Conservation (phyloP, 1,284 basidiomycete species). For the Phylloporus sp. region DNA sequence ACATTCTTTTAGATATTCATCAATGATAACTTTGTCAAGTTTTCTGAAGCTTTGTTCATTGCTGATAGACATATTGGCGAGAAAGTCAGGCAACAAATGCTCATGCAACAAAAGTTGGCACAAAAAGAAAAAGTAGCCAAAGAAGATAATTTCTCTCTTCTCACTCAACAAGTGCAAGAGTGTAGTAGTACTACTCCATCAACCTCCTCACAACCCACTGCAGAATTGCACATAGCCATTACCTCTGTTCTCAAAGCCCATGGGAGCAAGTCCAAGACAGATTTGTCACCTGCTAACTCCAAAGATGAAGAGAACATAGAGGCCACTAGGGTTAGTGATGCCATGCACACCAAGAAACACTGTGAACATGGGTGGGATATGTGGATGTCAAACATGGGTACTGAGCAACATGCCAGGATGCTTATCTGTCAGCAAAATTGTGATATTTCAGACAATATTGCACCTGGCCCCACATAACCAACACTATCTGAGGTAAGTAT, state of each 20-base stretch:
- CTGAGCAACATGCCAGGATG: slow-evolving; percentile 94
- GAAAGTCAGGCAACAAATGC: slow-evolving; percentile 93
- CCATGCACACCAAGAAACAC: slow-evolving; percentile 91
- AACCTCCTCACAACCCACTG: slow-evolving; percentile 59
- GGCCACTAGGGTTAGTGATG: slow-evolving; percentile 85
- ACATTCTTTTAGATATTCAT: slow-evolving; percentile 79
- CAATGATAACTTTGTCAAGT: slow-evolving; percentile 99
- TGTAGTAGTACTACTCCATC: slow-evolving; percentile 78
- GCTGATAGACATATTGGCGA: slow-evolving; percentile 98
- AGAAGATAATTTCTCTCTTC: slow-evolving; percentile 92
- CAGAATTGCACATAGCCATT: slow-evolving; percentile 72
- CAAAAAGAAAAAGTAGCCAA: slow-evolving; percentile 96
- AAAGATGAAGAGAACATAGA: slow-evolving; percentile 79
- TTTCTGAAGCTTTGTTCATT: slow-evolving; percentile 94
- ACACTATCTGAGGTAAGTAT: slow-evolving; percentile 94
- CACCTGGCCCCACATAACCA: slow-evolving; percentile 96
- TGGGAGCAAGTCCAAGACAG: slow-evolving; percentile 76
- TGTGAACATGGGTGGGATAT: slow-evolving; percentile 95
- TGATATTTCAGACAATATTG: slow-evolving; percentile 94
- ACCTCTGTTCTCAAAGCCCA: slow-evolving; percentile 85
- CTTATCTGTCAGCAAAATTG: slow-evolving; percentile 95
- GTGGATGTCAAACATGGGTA: slow-evolving; percentile 99
- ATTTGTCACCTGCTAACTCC: slow-evolving; percentile 53
- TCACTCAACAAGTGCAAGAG: slow-evolving; percentile 95
- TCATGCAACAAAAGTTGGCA: slow-evolving; percentile 98